Percentiles rank a stretch among this genome's conserved stretches.
phyloP scores from a whole-genome alignment of 2,329 filamentous ascomycete species.

The Aphanocladium album region DNA sequence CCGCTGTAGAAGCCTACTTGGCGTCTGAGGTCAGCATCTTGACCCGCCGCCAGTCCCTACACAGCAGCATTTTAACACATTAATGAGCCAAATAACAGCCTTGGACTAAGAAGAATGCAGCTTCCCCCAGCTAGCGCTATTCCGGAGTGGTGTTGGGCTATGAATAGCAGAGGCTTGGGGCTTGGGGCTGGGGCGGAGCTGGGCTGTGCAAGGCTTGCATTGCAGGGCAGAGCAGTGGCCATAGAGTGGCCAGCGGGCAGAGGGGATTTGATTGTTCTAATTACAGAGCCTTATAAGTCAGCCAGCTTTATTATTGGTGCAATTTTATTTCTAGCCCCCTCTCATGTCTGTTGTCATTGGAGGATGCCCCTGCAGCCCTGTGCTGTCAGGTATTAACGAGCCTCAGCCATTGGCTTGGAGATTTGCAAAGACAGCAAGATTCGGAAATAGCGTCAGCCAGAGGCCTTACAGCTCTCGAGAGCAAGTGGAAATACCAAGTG shows the following conservation, averaged over 20 bases:
- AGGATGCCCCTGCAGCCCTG: not conserved
- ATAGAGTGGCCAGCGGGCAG: not conserved
- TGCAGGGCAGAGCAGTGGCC: not conserved
- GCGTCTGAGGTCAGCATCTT: conserved; percentile 1
- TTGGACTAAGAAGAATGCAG: not conserved
- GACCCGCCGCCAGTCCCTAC: not conserved
- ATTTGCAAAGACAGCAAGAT: not conserved
- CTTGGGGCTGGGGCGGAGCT: not conserved
- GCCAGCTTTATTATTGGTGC: not conserved
- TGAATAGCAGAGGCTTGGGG: not conserved
- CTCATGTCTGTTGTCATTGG: not conserved
- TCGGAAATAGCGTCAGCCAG: not conserved
- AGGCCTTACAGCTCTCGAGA: too few species aligned
- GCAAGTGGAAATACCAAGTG: not conserved
- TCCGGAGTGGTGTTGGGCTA: not conserved
- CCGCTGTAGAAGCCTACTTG: not conserved
- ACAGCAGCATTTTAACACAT: not conserved
- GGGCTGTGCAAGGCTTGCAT: not conserved
- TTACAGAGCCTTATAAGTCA: not conserved
- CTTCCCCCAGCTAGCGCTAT: not conserved
- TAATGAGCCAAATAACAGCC: not conserved
- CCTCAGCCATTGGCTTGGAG: not conserved
- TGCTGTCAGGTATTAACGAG: too few species aligned
- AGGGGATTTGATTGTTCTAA: not conserved
- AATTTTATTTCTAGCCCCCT: not conserved